Conservation (phyloP, 768 basidiomycete genomes). For the Gloeophyllum trabeum region DNA sequence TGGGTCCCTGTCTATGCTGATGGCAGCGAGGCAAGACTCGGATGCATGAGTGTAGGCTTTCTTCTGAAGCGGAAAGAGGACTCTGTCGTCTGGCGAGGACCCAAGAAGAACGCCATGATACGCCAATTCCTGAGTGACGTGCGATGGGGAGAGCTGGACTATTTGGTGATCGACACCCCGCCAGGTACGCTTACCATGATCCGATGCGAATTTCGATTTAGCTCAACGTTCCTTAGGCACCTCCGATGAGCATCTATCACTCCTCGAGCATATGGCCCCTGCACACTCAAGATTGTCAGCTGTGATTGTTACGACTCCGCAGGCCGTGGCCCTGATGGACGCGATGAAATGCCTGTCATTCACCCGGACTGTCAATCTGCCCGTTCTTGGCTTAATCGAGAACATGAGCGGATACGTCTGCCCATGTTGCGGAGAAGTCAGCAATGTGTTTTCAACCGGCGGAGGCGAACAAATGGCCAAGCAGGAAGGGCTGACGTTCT, state of each 20-base stretch:
- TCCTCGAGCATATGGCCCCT: slow-evolving; percentile 88
- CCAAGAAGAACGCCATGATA: slow-evolving; percentile 98
- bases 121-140: slow-evolving; percentile 91
- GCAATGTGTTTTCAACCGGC: slow-evolving; percentile 89
- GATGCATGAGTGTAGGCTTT: slow-evolving; percentile 97
- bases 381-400: slow-evolving; percentile 86
- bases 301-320: slow-evolving; percentile 93
- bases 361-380: slow-evolving; percentile 76
- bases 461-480: slow-evolving; percentile 86
- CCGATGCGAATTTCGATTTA: slow-evolving; percentile 1
- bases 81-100: slow-evolving; percentile 96
- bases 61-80: slow-evolving; percentile 83
- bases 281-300: slow-evolving; percentile 69
- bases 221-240: slow-evolving; percentile 51
- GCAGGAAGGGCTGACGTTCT: slow-evolving; percentile 59
- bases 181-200: slow-evolving; percentile 53
- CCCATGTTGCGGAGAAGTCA: slow-evolving; percentile 93
- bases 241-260: slow-evolving; percentile 95
- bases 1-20: slow-evolving; percentile 99
- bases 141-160: slow-evolving; percentile 91
- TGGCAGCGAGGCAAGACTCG: slow-evolving; percentile 57
- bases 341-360: slow-evolving; percentile 96
- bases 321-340: slow-evolving; percentile 92
- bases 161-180: slow-evolving; percentile 91
- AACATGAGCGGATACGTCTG: slow-evolving; percentile 99